phyloP scores from a whole-genome alignment of 192 early-diverging fungal genomes.

The Rhizophagus clarus region DNA sequence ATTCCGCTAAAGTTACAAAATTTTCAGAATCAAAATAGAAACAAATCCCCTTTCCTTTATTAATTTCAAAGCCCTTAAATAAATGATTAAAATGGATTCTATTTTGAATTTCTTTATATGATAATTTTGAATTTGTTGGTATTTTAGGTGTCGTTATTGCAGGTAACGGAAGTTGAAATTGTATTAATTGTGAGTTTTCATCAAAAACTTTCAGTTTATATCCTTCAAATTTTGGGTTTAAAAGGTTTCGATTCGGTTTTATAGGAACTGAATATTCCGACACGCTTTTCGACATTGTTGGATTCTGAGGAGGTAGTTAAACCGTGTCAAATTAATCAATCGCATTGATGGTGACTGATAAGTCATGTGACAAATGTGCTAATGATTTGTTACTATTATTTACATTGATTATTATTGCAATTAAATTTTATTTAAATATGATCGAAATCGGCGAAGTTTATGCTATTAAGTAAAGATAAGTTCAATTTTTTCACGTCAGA shows the following conservation, averaged over 20 bases:
- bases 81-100: constrained; percentile 71
- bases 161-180: constrained; percentile 36
- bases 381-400: too few species aligned
- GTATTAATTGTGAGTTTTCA: constrained; percentile 32
- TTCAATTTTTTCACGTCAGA: too few species aligned
- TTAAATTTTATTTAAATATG: too few species aligned
- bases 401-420: too few species aligned
- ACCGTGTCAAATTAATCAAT: too few species aligned
- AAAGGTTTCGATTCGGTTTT: constrained; percentile 25
- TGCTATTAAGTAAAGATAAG: too few species aligned
- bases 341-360: too few species aligned
- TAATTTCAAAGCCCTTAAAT: constrained; percentile 44
- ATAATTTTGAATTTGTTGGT: constrained; percentile 49
- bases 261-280: background rate
- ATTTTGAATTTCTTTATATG: constrained; percentile 64
- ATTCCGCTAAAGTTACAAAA: constrained; percentile 38
- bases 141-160: constrained; percentile 43
- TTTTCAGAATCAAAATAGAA: constrained; percentile 47
- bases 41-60: constrained; percentile 18
- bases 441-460: too few species aligned
- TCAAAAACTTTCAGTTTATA: constrained; percentile 68
- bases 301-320: too few species aligned
- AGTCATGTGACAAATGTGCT: too few species aligned
- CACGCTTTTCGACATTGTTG: too few species aligned
- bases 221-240: constrained; percentile 71